Conservation (phyloP, 1,284 basidiomycete species). For the Neonothopanus nambi region DNA sequence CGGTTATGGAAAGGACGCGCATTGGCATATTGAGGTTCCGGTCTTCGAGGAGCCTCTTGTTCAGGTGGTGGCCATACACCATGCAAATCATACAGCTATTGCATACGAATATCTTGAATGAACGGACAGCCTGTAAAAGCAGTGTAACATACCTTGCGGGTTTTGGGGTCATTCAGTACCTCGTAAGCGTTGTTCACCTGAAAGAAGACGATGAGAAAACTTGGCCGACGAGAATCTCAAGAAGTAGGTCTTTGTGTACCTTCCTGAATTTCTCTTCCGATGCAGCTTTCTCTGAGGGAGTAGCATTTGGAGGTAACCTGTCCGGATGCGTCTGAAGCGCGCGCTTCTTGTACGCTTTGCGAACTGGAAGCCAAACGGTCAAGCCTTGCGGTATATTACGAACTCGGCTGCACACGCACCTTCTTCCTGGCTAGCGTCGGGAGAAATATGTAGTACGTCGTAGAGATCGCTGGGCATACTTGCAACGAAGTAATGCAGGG, state of each 20-base stretch:
- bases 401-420: constrained; percentile 32
- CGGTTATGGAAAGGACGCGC: constrained; percentile 30
- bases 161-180: constrained; percentile 46
- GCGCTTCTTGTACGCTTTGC: constrained; percentile 62
- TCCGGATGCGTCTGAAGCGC: constrained; percentile 63
- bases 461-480: constrained; percentile 63
- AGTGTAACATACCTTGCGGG: constrained; percentile 36
- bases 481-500: constrained; percentile 2
- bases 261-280: constrained; percentile 49
- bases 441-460: constrained; percentile 42
- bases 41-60: constrained; percentile 36
- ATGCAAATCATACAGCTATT: constrained; percentile 63
- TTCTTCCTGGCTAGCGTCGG: constrained; percentile 43
- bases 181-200: constrained; percentile 56
- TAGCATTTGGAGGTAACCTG: constrained; percentile 37
- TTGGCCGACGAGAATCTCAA: too few relatives aligned
- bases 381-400: neutral
- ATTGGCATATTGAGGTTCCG: constrained; percentile 25
- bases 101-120: neutral
- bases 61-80: constrained; percentile 73
- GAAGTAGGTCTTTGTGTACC: constrained; percentile 27
- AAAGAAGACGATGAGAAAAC: neutral
- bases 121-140: neutral
- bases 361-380: constrained; percentile 40
- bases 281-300: constrained; percentile 37